Evolutionary conservation across 768 basidiomycete species (phyloP), one percentile per base, ranked within the genome.

Genomic region (Lentinus brumalis): DNA sequence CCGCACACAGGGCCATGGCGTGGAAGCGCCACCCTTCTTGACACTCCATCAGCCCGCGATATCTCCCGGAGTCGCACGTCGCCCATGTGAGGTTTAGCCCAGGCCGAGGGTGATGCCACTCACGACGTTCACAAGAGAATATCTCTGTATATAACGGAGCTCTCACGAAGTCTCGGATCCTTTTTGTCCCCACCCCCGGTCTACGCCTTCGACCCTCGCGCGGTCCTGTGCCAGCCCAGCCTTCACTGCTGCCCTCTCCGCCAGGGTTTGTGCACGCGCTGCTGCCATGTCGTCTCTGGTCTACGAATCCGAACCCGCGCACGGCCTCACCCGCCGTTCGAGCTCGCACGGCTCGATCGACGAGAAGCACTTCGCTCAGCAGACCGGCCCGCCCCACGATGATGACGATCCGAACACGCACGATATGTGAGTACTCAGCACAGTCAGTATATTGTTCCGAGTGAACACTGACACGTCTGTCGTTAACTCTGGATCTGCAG

Each of bases 271-370:
- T 42, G 60, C 55, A 26, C 29, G 51, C 31, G 51, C 51, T 32
- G 49, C 45, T 14, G 32, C 61, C 56, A 57, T 62, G 56, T 35
- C 61, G 9, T 30, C 55, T 15, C 9, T 56, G 26, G n/a, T 29
- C n/a, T 54, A 62, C 56, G 61, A 53, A 26, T 49, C 55, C 5
- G 61, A 62, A 38, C 50, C 31, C 45, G 39, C 44, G 32, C 39
- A 31, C 18, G 52, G 56, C 44, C 57, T 63, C 45, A 53, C 32
- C 30, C 57, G 40, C 21, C 16, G 53, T 38, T 57, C 46, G 50
- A 63, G 62, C 50, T 46, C 54, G 12, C 40, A 41, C 45, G 47
- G 54, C 44, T 62, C 60, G 15, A 26, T 29, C 49, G 54, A 59
- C 54, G 57, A 63, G 58, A 56, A 63, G 53, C n/a, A 44, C 45